Evolutionary conservation across 2,329 filamentous ascomycete species (phyloP).

Genomic region (Ceratocystis cubensis): DNA sequence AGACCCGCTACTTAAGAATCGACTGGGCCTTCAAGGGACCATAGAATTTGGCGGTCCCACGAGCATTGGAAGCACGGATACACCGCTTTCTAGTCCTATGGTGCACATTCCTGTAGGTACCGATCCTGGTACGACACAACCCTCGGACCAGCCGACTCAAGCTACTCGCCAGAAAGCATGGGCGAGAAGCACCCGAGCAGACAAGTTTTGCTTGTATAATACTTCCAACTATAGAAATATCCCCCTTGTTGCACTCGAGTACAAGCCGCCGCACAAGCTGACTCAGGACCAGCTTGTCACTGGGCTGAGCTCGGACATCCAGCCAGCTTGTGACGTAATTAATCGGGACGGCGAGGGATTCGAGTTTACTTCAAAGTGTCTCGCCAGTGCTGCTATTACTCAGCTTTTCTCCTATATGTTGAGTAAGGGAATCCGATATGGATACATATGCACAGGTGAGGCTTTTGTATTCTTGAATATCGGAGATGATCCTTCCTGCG

Average conservation of each 20-base stretch:
- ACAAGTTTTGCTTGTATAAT: background rate
- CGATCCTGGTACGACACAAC: too few relatives aligned
- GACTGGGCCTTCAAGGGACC: background rate
- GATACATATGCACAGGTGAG: background rate
- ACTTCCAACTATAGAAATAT: background rate
- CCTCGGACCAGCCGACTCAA: background rate
- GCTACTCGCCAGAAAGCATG: background rate
- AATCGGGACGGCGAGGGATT: background rate
- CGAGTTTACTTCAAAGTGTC: background rate
- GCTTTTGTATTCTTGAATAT: background rate
- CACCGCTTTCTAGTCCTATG: background rate
- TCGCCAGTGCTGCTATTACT: background rate
- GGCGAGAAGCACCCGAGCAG: background rate
- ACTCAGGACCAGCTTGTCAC: background rate
- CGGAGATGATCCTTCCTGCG: background rate
- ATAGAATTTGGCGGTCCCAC: background rate
- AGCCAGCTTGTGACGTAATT: background rate
- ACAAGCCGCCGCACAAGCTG: background rate
- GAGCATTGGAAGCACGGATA: background rate
- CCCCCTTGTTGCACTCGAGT: background rate
- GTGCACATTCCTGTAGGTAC: background rate
- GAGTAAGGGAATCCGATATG: background rate
- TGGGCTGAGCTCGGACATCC: background rate
- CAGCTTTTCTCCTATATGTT: background rate
- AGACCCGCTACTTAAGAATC: background rate